phyloP scores from a whole-genome alignment of 139 green algal species.

The Closterium sp. region DNA sequence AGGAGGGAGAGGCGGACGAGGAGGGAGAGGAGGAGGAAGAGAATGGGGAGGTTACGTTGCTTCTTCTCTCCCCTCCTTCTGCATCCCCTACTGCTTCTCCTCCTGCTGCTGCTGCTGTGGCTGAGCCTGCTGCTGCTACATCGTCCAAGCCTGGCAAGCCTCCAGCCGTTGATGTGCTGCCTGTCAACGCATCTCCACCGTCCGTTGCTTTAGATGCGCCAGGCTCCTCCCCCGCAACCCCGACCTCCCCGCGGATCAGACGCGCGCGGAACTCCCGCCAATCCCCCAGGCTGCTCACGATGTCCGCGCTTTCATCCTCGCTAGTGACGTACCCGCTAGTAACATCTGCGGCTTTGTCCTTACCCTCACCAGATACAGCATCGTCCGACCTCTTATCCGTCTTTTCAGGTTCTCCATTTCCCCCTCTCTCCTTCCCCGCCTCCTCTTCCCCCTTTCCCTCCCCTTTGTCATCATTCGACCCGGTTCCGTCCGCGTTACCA shows the following conservation, averaged over 20 bases:
- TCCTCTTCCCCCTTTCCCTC: neutral
- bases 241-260: conserved; percentile 17
- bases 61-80: neutral
- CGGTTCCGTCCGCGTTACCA: neutral
- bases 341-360: neutral
- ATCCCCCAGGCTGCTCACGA: conserved; percentile 13
- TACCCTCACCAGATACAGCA: neutral
- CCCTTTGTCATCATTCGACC: neutral
- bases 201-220: neutral
- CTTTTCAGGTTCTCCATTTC: neutral
- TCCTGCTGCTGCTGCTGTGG: neutral
- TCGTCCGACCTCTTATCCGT: neutral
- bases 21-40: neutral
- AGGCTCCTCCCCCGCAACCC: neutral
- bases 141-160: neutral
- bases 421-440: neutral
- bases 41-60: neutral
- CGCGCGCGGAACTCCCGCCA: conserved; percentile 52
- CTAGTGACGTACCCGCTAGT: neutral
- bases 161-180: neutral
- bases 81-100: neutral
- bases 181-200: neutral
- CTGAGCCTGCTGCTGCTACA: neutral
- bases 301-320: neutral
- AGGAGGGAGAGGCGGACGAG: neutral